These are phyloP conservation scores for Cercospora beticola DNA, from an alignment of 2,329 filamentous ascomycete species.

Conservation along the genomic window DNA sequence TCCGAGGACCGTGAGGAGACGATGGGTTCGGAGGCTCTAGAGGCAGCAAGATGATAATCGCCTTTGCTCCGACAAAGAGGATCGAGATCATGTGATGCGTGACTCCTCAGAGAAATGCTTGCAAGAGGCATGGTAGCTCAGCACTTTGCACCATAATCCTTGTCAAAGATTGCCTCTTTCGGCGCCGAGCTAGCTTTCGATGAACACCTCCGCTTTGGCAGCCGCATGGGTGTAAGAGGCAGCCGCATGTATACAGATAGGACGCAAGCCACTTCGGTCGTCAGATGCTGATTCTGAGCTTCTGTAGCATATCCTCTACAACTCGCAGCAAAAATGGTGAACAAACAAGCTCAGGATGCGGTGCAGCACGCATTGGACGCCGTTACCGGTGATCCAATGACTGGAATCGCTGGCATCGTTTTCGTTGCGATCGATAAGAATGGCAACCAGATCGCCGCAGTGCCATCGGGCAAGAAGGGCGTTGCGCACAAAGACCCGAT, in stretches of 20 bases:
- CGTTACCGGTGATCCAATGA: conserved; percentile 32
- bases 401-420: conserved; percentile 45
- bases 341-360: conserved; percentile 35
- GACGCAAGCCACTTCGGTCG: not conserved
- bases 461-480: conserved; percentile 45
- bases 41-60: not conserved
- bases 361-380: conserved; percentile 42
- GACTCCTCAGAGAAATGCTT: conserved; percentile 8
- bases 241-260: conserved; percentile 10
- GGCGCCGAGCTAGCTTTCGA: conserved; percentile 14
- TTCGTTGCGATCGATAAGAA: conserved; percentile 49
- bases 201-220: conserved; percentile 14
- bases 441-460: conserved; percentile 44
- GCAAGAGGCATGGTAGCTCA: not conserved
- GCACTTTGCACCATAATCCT: conserved; percentile 8
- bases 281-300: not conserved
- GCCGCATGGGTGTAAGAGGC: conserved; percentile 1
- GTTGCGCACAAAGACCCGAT: conserved; percentile 51
- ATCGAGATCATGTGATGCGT: not conserved
- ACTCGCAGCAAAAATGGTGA: conserved; percentile 19
- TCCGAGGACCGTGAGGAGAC: not conserved
- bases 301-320: not conserved
- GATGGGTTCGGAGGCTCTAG: not conserved
- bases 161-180: conserved; percentile 9
- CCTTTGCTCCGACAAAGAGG: not conserved